phyloP scores from a whole-genome alignment of 1,139 yeast genomes.

The Pichia sp. region DNA sequence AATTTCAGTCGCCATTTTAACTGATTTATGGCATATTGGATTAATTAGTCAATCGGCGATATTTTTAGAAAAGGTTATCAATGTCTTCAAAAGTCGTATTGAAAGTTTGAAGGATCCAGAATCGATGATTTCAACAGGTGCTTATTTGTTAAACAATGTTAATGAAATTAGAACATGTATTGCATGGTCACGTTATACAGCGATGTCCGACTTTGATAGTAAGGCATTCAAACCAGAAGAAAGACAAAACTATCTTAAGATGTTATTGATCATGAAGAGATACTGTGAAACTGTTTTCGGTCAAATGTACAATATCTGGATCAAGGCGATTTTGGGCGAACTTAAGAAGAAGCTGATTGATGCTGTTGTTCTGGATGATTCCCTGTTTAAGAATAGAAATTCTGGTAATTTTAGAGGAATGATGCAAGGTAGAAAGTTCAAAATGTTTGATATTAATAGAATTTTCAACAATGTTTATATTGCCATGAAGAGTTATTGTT shows the following conservation, averaged over 20 bases:
- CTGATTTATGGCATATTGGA: conserved; percentile 98
- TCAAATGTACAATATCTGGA: conserved; percentile 95
- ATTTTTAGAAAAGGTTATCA: conserved; percentile 83
- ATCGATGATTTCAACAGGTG: conserved; percentile 87
- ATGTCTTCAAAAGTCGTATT: conserved; percentile 79
- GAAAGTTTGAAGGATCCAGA: conserved; percentile 65
- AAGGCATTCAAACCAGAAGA: conserved; percentile 72
- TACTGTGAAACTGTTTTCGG: conserved; percentile 92
- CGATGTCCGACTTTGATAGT: conserved; percentile 75
- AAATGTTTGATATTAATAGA: conserved; percentile 91
- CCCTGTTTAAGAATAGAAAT: conserved; percentile 85
- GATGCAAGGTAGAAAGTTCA: conserved; percentile 66
- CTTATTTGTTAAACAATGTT: conserved; percentile 95
- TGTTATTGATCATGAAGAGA: conserved; percentile 89
- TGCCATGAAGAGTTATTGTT: conserved; percentile 88
- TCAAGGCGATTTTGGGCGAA: conserved; percentile 89
- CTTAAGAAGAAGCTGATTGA: conserved; percentile 89
- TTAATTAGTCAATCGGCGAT: conserved; percentile 89
- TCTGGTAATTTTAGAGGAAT: conserved; percentile 75
- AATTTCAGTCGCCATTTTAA: conserved; percentile 80
- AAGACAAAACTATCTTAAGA: conserved; percentile 79
- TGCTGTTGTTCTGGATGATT: conserved; percentile 90
- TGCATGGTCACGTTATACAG: conserved; percentile 68
- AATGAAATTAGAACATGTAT: conserved; percentile 94
- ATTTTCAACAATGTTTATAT: conserved; percentile 88